Base-by-base conservation (phyloP, 352 stramenopile genomes). In the Phytophthora melonis region DNA sequence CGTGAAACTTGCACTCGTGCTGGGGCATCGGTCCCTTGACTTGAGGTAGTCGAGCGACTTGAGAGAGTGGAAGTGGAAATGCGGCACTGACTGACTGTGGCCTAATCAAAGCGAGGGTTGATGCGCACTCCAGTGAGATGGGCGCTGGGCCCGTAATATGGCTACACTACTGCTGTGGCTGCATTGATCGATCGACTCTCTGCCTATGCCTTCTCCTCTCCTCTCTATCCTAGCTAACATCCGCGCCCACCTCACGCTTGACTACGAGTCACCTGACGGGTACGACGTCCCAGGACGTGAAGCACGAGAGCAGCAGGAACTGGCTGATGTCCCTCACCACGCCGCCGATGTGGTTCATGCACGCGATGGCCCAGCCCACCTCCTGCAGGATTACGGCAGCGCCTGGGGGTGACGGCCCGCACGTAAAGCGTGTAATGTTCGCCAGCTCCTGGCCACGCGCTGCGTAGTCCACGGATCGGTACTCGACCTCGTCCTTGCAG, bases 401-500 rank as follows among this genome's bases (percentile, higher is more conserved):
- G 4, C 68, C 68, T 13, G 72, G 57, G 21, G 62, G 55, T 9
- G 69, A 69, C 3, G 53, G 23, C 16, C 65, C 63, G 19, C 58
- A 70, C 23, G 65, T 69, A 36, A 71, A 67, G 43, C 62, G 64
- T 8, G 62, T 70, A 18, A 76, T 69, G 39, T 59, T 73, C 4
- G 62, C 50, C 25, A 68, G 68, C 14, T 70, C 59, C 53, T 74
- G 71, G 11, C 80, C 67, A 50, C 76, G 66, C 0, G 70, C 61
- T 0, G 64, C 54, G 30, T 87, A 87, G 30, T 83, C 74, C 34
- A 84, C 77, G 10, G 53, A 75, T 5, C 66, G 68, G 25, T 86
- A 83, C 47, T 79, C 66, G 27, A 83, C 47, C 21, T 79, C 58
- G 23, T 74, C 59, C 43, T 78, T 74, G 43, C 66, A 56, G 14